Evolutionary conservation across 2,329 filamentous ascomycete genomes (phyloP), one percentile per base, ranked within the genome.

Genomic region (Ilyonectria mors-panacis): DNA sequence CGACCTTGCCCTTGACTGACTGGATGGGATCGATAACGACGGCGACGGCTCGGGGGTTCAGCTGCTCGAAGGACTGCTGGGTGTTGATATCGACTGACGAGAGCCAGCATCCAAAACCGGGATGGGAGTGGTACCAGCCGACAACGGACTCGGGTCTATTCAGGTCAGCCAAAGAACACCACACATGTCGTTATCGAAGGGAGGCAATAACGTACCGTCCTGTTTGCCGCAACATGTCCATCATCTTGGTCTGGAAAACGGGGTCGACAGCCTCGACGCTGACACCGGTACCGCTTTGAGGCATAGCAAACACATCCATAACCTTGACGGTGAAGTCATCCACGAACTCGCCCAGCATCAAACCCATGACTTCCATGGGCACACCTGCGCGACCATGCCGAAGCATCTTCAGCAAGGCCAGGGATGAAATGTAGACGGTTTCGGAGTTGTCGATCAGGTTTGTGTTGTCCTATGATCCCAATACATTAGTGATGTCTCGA

Each of bases 171-270:
- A 77, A 70, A 53, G 21, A 33, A 10, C 33, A 45, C 51, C 21
- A 65, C 23, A 73, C 33, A 19, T 44, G 55, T 57, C 54, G 33
- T 26, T 30, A 30, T 53, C 10, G 17, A 17, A 15, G 2, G 47
- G 7, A n/a, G 4, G 28, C 21, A 3, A 17, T 66, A 44, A 70
- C 89, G 76, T 86, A 97, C 94, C 96, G 89, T 84, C 96, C 96
- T 65, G 96, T 99, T 87, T 99, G 96, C 78, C 93, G 89, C 80
- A 99, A 86, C 96, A 99, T 98, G 81, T 99, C 96, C 96, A 99
- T 99, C 96, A 99, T 99, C 88, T 98, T 99, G 78, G 94, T 98
- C 85, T 99, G 96, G 83, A 99, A 99, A 37, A 99, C 96, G 10
- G 95, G 94, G 80, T 99, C 96, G 70, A 99, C 96, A 58, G 96